Base-by-base conservation (phyloP, 129 eudicot species). In the Solidago caesia region DNA sequence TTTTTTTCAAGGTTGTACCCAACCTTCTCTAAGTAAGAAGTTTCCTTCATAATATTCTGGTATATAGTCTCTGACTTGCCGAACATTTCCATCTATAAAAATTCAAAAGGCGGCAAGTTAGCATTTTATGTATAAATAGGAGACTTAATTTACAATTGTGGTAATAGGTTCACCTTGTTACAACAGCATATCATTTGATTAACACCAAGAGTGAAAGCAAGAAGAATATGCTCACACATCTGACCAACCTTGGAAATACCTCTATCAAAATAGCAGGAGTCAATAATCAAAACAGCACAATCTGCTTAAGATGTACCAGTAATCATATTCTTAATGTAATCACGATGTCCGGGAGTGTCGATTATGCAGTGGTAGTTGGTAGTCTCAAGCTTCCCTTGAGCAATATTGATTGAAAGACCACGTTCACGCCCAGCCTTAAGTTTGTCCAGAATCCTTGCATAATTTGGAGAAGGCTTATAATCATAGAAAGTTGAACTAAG, bases 401-500 rank as follows among this genome's bases (percentile, higher is more conserved):
- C 87, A 48, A 85, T 85, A 75, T 85, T 87, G 3, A 85, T 85
- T 78, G 89, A 82, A 44, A 85, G 82, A 76, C 89, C 89, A 76
- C 86, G 84, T 82, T 85, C 89, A 79, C 89, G 89, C 79, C 82
- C 89, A 0, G 89, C 89, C 83, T 85, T 85, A 14, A 85, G 84
- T 56, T 85, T 85, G 84, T 85, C 89, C 4, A 85, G 80, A 7
- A 85, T 87, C 89, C 89, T 82, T 1, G 89, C 89, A 57, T 85
- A 85, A 56, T 85, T 85, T 84, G 82, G 82, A 1, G 89, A 85
- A 8, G 87, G 58, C n/a, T n/a, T n/a, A n/a, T n/a, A n/a, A n/a
- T n/a, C n/a, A n/a, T n/a, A n/a, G n/a, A n/a, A n/a, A n/a, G n/a
- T n/a, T n/a, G n/a, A n/a, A n/a, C n/a, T n/a, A n/a, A n/a, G n/a